Evolutionary conservation across 768 basidiomycete species (phyloP), one percentile per base, ranked within the genome.

Genomic region (Russula brevipes): DNA sequence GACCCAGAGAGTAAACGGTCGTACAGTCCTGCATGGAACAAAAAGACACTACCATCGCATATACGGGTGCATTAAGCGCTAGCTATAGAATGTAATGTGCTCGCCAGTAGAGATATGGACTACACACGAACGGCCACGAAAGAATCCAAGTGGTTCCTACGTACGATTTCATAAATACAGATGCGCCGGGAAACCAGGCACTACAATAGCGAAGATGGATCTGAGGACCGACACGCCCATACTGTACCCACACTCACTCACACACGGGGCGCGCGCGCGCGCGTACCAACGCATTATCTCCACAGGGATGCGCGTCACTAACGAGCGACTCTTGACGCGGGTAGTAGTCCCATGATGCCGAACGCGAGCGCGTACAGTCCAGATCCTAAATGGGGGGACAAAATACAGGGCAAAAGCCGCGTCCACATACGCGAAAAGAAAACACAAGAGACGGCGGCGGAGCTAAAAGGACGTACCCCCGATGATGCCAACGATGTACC

Each of bases 301-400:
- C n/a, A 39, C 11, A 30, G n/a, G 30, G 47, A 16, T 36, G 4
- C 11, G 38, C 41, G 39, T 64, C 58, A 60, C 59, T 55, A 51
- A 2, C 67, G 61, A 17, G 54, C 59, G 24, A 67, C 56, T 31
- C 65, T 62, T 36, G 88, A 88, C 31, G 82, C 81, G 14, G 88
- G 87, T 56, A 91, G 75, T 24, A 91, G 77, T 3, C 88, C 89
- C 60, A 91, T 80, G 41, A 89, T 72, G n/a, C 89, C 89, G 69
- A 91, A 88, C 19, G 77, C 76, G 46, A 89, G 77, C 8, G 83
- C 83, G 67, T 91, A 91, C 51, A 89, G 72, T 10, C 85, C 86
- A 11, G 83, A 84, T 11, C 86, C 89, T 91, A 68, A 68, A 51
- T 47, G 16, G 1, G 30, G 16, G 33, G 24, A 12, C 12, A 12